Conservation (phyloP, 768 basidiomycete species). For the Cyclocybe aegerita region DNA sequence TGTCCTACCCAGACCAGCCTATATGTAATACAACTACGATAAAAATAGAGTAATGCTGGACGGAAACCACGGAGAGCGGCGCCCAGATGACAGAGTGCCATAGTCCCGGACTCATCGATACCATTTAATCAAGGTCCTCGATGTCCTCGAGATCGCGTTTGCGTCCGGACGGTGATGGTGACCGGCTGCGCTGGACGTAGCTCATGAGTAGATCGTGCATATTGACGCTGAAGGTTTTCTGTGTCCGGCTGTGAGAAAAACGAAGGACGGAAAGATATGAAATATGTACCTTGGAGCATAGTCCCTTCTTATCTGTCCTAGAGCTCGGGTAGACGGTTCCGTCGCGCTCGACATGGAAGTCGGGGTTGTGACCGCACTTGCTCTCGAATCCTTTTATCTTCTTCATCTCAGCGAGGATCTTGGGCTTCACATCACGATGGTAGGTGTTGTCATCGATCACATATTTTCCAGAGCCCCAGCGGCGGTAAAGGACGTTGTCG, state of each 20-base stretch:
- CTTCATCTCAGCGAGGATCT: background rate
- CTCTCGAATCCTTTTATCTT: background rate
- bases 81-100: no score
- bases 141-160: background rate
- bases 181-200: background rate
- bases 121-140: background rate
- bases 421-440: slow-evolving; percentile 6
- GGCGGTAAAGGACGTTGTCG: background rate
- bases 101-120: no score
- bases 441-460: slow-evolving; percentile 5
- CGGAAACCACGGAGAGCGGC: no score
- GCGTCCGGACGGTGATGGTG: background rate
- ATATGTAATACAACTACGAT: no score
- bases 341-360: slow-evolving; percentile 2
- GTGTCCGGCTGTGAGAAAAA: background rate
- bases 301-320: background rate
- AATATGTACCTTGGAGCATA: slow-evolving; percentile 5
- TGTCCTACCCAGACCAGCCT: no score
- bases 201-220: background rate
- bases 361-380: slow-evolving; percentile 5
- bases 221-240: background rate
- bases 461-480: slow-evolving; percentile 4
- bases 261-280: background rate
- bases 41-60: no score
- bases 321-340: slow-evolving; percentile 4